Evolutionary conservation across 2,329 filamentous ascomycete species (phyloP).

Genomic region (Cercospora citrullina): DNA sequence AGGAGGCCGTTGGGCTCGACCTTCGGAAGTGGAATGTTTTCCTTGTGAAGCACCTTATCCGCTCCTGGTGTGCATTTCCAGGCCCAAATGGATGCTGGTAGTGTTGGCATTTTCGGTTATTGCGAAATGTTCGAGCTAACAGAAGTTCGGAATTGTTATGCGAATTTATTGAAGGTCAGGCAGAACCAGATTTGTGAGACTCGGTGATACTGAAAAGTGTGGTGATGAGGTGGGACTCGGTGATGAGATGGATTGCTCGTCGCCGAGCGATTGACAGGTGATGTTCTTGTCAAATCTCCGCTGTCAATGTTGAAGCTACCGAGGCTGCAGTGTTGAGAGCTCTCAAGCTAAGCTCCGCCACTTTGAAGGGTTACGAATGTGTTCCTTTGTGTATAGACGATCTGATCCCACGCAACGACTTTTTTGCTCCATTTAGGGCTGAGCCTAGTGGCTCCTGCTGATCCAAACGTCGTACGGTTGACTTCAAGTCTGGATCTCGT

Average conservation of each 20-base stretch:
- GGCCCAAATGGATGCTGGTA: conserved; percentile 12
- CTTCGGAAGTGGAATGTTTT: conserved; percentile 35
- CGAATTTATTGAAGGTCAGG: no score
- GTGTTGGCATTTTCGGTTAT: background rate
- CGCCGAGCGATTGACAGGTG: background rate
- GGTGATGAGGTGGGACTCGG: background rate
- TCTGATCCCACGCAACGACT: background rate
- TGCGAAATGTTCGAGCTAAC: background rate
- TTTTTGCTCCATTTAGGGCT: background rate
- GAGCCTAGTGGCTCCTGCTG: background rate
- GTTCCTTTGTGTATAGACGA: background rate
- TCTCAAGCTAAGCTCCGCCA: conserved; percentile 2
- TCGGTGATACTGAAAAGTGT: background rate
- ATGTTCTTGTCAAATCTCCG: background rate
- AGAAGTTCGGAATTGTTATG: background rate
- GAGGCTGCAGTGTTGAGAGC: background rate
- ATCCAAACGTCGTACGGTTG: background rate
- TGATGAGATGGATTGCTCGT: background rate
- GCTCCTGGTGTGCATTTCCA: conserved; percentile 24
- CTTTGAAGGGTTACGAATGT: background rate
- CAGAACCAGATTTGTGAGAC: background rate
- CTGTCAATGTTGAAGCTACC: background rate
- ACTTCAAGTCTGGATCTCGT: background rate
- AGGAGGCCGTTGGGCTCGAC: conserved; percentile 34
- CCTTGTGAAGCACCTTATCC: conserved; percentile 34